Conservation (phyloP, 2,329 filamentous ascomycete species). For the Claviceps maximensis region DNA sequence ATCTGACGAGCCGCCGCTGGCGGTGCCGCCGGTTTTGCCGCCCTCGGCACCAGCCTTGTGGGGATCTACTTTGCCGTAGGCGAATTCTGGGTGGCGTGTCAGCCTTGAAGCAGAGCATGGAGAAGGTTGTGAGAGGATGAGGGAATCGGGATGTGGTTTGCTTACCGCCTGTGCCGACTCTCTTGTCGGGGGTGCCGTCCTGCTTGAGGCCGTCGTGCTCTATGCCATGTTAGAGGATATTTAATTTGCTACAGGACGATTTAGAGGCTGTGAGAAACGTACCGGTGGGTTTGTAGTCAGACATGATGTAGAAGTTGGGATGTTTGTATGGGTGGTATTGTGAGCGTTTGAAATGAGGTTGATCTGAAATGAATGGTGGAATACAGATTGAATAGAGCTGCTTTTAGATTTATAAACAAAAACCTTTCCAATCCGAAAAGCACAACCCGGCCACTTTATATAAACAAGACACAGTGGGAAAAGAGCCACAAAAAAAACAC, state of each 20-base stretch:
- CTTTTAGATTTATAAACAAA: too few relatives aligned
- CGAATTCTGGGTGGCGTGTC: not conserved
- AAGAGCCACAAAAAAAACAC: too few relatives aligned
- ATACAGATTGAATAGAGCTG: too few relatives aligned
- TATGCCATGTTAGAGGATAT: not conserved
- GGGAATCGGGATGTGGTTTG: too few relatives aligned
- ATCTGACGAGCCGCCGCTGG: not conserved
- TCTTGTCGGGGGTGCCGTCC: not conserved
- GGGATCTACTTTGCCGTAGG: constrained; percentile 1
- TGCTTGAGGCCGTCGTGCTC: constrained; percentile 1
- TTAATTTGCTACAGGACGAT: too few relatives aligned
- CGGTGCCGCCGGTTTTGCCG: not conserved
- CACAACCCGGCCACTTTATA: too few relatives aligned
- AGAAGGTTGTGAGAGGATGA: not conserved
- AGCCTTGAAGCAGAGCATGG: not conserved
- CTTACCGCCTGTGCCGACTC: not conserved
- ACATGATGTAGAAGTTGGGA: too few relatives aligned
- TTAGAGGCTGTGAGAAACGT: not conserved
- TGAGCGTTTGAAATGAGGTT: too few relatives aligned
- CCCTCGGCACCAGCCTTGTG: not conserved
- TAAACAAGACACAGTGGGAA: too few relatives aligned
- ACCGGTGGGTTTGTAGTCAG: not conserved
- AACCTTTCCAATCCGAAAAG: too few relatives aligned
- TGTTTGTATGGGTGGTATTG: too few relatives aligned
- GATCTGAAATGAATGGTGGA: too few relatives aligned